Percentiles rank a stretch among this genome's conserved stretches.
phyloP scores from a whole-genome alignment of 2,329 filamentous ascomycete species.

The Trichoderma atroviride region DNA sequence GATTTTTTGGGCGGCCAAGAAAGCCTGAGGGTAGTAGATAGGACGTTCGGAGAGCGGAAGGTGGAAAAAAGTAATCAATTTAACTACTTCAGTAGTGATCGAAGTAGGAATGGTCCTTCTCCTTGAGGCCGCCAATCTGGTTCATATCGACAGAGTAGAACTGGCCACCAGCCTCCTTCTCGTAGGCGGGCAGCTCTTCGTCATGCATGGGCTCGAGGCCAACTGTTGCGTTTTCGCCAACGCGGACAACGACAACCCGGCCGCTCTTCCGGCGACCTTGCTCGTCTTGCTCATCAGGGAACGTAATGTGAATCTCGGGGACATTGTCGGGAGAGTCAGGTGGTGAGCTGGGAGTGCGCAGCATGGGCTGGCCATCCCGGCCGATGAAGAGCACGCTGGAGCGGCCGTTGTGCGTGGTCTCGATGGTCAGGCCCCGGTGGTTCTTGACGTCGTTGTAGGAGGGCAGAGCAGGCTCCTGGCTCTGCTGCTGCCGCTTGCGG shows the following conservation, averaged over 20 bases:
- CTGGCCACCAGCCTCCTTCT: slow-evolving; percentile 74
- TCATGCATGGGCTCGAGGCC: slow-evolving; percentile 87
- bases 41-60: neutral
- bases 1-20: slow-evolving; percentile 1
- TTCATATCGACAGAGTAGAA: slow-evolving; percentile 96
- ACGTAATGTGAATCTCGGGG: slow-evolving; percentile 96
- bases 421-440: slow-evolving; percentile 59
- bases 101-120: slow-evolving; percentile 66
- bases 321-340: slow-evolving; percentile 80
- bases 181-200: slow-evolving; percentile 81
- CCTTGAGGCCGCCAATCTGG: slow-evolving; percentile 89
- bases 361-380: slow-evolving; percentile 74
- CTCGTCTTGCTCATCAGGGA: slow-evolving; percentile 92
- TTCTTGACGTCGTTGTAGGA: slow-evolving; percentile 65
- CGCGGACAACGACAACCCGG: slow-evolving; percentile 85
- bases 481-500: slow-evolving; percentile 50
- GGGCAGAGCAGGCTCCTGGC: slow-evolving; percentile 59
- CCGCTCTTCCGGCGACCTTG: slow-evolving; percentile 79
- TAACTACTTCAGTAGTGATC: slow-evolving; percentile 36
- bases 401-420: slow-evolving; percentile 57
- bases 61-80: neutral
- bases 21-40: neutral
- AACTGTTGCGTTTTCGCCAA: slow-evolving; percentile 82
- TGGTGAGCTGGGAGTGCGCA: slow-evolving; percentile 73
- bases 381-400: slow-evolving; percentile 77